Evolutionary conservation across 345 rosid species (phyloP), one percentile per base, ranked within the genome.

Genomic region (Limnanthes douglasii): DNA sequence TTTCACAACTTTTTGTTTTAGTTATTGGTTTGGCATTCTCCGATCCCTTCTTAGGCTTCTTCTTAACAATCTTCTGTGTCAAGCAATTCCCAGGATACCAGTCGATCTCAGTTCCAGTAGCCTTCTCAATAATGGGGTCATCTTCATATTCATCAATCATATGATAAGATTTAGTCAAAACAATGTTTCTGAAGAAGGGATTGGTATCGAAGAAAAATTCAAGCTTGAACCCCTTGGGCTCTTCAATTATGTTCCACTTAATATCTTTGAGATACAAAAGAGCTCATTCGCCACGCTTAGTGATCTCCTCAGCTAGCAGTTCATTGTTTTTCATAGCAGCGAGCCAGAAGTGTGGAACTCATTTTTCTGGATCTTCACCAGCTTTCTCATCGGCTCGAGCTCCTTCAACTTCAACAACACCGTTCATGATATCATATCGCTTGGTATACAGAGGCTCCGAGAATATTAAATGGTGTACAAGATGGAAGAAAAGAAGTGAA

Each of bases 71-170:
- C 55, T 92, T 92, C 56, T 85, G 88, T 0, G 99, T 85, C 55
- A 92, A 59, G 62, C 83, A 75, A 57, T 81, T 81, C 35, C 99
- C 99, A 9, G 88, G 81, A 59, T 54, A 46, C 99, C 99, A 92
- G 38, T 92, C 95, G 33, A 92, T 92, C 69, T 85, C 90, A 36
- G 86, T 92, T 63, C 99, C 99, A 4, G 73, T 73, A 24, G 99
- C 99, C 65, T 78, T 92, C 74, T 78, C 94, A 4, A 92, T 75
- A 44, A 85, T 75, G 15, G 94, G 96, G 32, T 92, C 99, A 28
- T 84, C 93, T 47, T 92, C 99, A 46, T 58, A n/a, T n/a, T n/a
- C n/a, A 65, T 92, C 99, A 49, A 85, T 78, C 96, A 92, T 85
- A 65, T 92, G 90, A 49, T 92, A 92, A 12, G 85, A 66, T 72